Conservation (phyloP, 495 filamentous ascomycete genomes). For the Penicillium flavigenum region DNA sequence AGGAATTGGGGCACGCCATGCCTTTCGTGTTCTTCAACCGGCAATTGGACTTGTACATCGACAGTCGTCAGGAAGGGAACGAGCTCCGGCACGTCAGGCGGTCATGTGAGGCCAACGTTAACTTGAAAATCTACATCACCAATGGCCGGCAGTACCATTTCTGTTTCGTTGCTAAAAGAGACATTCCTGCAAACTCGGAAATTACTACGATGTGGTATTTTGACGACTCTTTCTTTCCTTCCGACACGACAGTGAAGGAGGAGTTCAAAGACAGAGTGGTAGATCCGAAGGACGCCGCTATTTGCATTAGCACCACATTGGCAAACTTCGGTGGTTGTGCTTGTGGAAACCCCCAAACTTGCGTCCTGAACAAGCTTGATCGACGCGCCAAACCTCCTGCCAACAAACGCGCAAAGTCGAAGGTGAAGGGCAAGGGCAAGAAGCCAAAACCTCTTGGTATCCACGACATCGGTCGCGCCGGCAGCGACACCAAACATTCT, state of each 20-base stretch:
- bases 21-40: constrained; percentile 86
- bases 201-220: constrained; percentile 69
- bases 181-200: constrained; percentile 62
- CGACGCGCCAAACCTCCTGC: constrained; percentile 43
- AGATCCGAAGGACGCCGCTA: constrained; percentile 49
- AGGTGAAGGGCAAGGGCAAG: constrained; percentile 49
- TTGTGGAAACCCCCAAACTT: constrained; percentile 63
- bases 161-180: constrained; percentile 77
- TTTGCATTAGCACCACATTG: constrained; percentile 70
- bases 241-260: constrained; percentile 49
- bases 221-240: constrained; percentile 43
- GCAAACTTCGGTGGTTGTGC: constrained; percentile 88
- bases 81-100: constrained; percentile 79
- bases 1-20: constrained; percentile 71
- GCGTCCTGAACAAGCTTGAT: constrained; percentile 72
- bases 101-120: constrained; percentile 83
- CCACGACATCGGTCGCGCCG: constrained; percentile 77
- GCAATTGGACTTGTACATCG: constrained; percentile 82
- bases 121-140: constrained; percentile 76
- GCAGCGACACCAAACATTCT: constrained; percentile 64
- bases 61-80: constrained; percentile 81
- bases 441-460: constrained; percentile 59
- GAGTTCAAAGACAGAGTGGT: constrained; percentile 27
- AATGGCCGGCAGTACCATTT: constrained; percentile 77
- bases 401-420: constrained; percentile 46